Conservation (phyloP, 2,329 filamentous ascomycete genomes). For the Penicillium palitans region DNA sequence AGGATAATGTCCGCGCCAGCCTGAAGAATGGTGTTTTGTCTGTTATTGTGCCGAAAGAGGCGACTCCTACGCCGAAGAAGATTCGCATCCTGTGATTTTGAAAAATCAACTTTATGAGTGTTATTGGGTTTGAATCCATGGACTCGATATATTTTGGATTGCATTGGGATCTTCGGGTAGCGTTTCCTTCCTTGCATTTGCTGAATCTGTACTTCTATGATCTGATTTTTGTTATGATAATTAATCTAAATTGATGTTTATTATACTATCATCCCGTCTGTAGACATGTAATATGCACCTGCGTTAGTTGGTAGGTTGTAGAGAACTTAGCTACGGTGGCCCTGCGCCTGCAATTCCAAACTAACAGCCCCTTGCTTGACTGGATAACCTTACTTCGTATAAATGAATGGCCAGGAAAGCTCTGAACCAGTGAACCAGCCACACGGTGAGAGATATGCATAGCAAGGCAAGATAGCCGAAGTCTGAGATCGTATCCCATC, state of each 20-base stretch:
- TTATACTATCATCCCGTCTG: not conserved
- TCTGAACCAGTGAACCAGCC: not conserved
- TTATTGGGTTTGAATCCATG: not conserved
- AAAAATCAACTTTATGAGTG: not conserved
- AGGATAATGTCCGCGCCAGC: conserved; percentile 59
- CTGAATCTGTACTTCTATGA: not conserved
- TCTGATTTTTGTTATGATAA: not conserved
- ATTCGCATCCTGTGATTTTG: conserved; percentile 53
- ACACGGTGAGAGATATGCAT: not conserved
- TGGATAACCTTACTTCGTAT: not conserved
- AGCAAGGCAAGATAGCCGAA: not conserved
- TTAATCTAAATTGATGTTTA: not conserved
- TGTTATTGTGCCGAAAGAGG: conserved; percentile 57
- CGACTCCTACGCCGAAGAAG: conserved; percentile 51
- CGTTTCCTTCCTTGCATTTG: not conserved
- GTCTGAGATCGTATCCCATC: not conserved
- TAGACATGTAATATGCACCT: conserved; percentile 6
- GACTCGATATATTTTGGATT: not conserved
- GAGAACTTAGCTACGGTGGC: not conserved
- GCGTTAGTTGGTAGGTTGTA: not conserved
- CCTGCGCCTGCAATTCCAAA: not conserved
- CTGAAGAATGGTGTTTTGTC: conserved; percentile 60
- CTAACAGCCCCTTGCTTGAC: not conserved
- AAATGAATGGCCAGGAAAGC: not conserved
- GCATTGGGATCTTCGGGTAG: conserved; percentile 4